Base-by-base conservation (phyloP, 2,329 filamentous ascomycete genomes). In the Neofusicoccum ribis region DNA sequence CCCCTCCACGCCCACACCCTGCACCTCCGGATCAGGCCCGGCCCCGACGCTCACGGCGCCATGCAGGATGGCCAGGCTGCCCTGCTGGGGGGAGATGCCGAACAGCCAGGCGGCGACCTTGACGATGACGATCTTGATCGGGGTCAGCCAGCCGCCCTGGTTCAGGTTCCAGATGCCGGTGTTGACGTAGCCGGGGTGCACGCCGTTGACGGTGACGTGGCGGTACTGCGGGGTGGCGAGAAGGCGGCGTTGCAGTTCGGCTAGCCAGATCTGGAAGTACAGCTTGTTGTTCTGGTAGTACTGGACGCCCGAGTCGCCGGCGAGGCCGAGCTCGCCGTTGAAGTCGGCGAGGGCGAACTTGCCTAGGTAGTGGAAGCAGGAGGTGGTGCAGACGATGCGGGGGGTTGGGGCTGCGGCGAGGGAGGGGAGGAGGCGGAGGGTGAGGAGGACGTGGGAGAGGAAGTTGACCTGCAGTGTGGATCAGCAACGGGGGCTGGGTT, bases 201-300 rank as follows among this genome's bases (percentile, higher is more conserved):
- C 69, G 41, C 74, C 74, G 27, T 75, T 70, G 58, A 76, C 67
- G 12, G 69, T 71, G 64, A 76, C 68, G 65, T 75, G 72, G 14
- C 65, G 65, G 64, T 71, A 73, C 20, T 68, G 65, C 7, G 64
- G 47, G 14, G 69, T 54, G 8, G 59, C 60, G 9, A 70, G 51
- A 4, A 75, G 56, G 5, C 73, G 71, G 2, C 58, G 43, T 58
- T 76, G 72, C 47, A 76, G 67, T 65, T 75, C 74, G 2, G 72
- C 70, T 11, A 75, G 67, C 73, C 73, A 76, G 51, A 70, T 70
- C 66, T 76, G 74, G 63, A 73, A 75, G 66, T 73, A 75, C 5
- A 76, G 67, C 61, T 76, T 76, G 69, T 75, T 76, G 66, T 76
- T 74, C 11, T 64, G 37, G 67, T 76, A 76, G 43, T 62, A 67